Base-by-base conservation (phyloP, 2,329 filamentous ascomycete species). In the Trichothecium roseum region DNA sequence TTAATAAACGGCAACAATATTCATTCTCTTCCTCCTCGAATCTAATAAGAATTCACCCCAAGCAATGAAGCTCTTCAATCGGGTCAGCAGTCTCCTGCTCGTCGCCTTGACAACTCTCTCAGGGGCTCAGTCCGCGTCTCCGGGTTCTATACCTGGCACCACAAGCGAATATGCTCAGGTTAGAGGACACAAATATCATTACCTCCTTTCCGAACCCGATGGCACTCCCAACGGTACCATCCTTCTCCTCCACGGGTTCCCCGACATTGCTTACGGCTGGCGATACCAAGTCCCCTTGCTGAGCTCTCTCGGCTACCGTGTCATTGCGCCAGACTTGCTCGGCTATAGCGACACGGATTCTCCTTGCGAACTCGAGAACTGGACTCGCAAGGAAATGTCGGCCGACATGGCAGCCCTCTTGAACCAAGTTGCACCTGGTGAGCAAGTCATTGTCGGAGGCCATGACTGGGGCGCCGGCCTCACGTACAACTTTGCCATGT, bases 401-500 rank as follows among this genome's bases (percentile, higher is more conserved):
- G 71, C 78, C 35, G 83, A 89, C 49, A 72, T 93, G 40, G 78
- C 74, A 12, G 72, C 72, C 34, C 66, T 93, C 16, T 74, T 80
- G 4, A 62, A 61, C 36, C 67, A 76, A 38, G 55, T 53, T 17
- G 44, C 50, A 34, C 32, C 62, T 55, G 16, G 59, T 57, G 30
- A 43, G 34, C 52, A 49, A 22, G 77, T 89, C 48, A 78, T 91
- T 33, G 66, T 93, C 5, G 83, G 84, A 29, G 85, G 84, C 7
- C 85, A 93, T 59, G 85, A 91, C 58, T 89, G 85, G 81, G 85
- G 85, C 52, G 84, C 80, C 44, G 66, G 68, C 3, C 64, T 85
- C 8, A 76, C 79, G 34, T 87, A 81, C 63, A 74, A 83, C 34
- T 62, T 81, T 34, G 75, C 78, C 5, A 69, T 79, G 37, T 81